These are phyloP conservation scores for Pulveroboletus sp. DNA, from an alignment of 768 basidiomycete species.

Conservation along the genomic window DNA sequence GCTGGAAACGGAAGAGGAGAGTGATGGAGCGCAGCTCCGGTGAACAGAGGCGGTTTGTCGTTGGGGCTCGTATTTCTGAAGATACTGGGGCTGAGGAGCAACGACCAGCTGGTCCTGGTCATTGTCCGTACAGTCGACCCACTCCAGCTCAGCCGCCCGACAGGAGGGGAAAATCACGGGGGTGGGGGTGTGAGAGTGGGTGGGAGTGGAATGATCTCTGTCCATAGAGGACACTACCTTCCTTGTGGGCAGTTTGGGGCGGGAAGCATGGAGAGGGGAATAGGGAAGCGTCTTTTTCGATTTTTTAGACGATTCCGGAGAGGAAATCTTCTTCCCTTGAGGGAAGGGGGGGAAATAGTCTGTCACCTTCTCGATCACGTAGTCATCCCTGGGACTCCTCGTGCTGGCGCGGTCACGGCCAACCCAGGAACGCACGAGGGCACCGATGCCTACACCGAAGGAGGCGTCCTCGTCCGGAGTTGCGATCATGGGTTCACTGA, in stretches of 20 bases:
- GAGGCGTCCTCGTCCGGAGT: conserved; percentile 40
- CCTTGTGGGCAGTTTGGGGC: conserved; percentile 10
- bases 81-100: conserved; percentile 21
- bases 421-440: conserved; percentile 33
- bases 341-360: conserved; percentile 28
- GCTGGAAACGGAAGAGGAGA: conserved; percentile 21
- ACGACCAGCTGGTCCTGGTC: conserved; percentile 14
- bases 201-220: conserved; percentile 17
- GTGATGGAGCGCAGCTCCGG: conserved; percentile 20
- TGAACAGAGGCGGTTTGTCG: conserved; percentile 4
- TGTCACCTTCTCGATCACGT: conserved; percentile 28
- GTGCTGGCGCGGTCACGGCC: conserved; percentile 23
- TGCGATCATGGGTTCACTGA: conserved; percentile 39
- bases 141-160: conserved; percentile 25
- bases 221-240: conserved; percentile 7
- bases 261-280: conserved; percentile 13
- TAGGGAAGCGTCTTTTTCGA: conserved; percentile 11
- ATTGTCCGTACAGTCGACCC: conserved; percentile 26
- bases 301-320: conserved; percentile 16
- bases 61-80: conserved; percentile 14
- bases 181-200: conserved; percentile 27
- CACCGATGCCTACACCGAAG: conserved; percentile 46
- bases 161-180: conserved; percentile 34
- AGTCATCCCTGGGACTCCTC: conserved; percentile 26
- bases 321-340: conserved; percentile 13